phyloP scores from a whole-genome alignment of 2,329 filamentous ascomycete species.

The Aspergillus sp. region DNA sequence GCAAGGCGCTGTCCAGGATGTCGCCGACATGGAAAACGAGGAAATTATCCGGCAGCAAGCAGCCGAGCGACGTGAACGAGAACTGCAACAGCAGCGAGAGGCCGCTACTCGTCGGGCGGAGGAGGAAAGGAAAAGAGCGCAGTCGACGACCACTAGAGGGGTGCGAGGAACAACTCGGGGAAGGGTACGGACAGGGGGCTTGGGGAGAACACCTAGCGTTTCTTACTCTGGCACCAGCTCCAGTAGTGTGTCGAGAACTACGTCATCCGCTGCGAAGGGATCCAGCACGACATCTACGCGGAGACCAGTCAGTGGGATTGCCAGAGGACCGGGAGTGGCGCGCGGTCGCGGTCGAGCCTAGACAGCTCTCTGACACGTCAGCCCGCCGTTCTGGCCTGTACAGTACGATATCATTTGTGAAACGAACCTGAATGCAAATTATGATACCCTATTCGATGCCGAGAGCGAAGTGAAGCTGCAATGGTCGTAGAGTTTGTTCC shows the following conservation, averaged over 20 bases:
- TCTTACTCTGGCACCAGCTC: constrained; percentile 26
- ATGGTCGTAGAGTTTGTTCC: constrained; percentile 3
- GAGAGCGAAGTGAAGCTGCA: constrained; percentile 1
- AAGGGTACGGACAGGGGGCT: constrained; percentile 32
- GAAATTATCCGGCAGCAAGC: constrained; percentile 70
- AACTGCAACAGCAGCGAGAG: constrained; percentile 75
- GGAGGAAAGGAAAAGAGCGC: constrained; percentile 43
- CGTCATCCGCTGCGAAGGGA: constrained; percentile 29
- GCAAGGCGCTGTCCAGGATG: constrained; percentile 84
- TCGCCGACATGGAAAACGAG: constrained; percentile 84
- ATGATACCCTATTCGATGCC: constrained; percentile 20
- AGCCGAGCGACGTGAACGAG: constrained; percentile 71
- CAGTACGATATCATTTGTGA: neutral
- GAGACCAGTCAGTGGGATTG: constrained; percentile 40
- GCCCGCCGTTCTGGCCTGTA: neutral
- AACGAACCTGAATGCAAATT: constrained; percentile 11
- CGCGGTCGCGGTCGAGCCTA: constrained; percentile 35
- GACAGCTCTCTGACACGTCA: neutral
- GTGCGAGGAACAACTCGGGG: constrained; percentile 35
- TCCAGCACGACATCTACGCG: constrained; percentile 34
- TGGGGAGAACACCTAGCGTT: constrained; percentile 38
- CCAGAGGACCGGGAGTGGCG: constrained; percentile 35
- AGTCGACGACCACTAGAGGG: constrained; percentile 32
- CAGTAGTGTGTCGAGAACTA: constrained; percentile 24
- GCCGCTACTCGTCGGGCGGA: constrained; percentile 59